A percentile compares a stretch with the other conserved stretches of the same genome.
Evolutionary conservation across 768 basidiomycete species (phyloP).

Genomic region (Naganishia friedmannii): DNA sequence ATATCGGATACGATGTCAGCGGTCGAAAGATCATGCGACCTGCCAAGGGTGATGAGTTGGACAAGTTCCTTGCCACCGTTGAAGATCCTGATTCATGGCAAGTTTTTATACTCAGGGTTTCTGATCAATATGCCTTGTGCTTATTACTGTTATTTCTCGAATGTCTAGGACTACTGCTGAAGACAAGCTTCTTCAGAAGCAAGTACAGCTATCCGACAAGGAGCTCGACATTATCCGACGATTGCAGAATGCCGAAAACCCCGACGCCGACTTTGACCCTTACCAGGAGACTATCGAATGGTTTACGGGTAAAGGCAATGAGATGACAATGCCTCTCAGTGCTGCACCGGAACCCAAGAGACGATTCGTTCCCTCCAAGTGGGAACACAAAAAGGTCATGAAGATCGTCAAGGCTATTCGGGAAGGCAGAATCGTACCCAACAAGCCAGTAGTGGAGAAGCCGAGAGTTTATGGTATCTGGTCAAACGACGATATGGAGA

Average conservation of each 20-base stretch:
- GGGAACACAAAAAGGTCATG: slow-evolving; percentile 99
- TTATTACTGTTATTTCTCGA: slow-evolving; percentile 43
- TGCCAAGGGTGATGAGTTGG: slow-evolving; percentile 90
- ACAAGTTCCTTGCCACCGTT: slow-evolving; percentile 89
- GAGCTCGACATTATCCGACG: slow-evolving; percentile 93
- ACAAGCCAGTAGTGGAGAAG: slow-evolving; percentile 72
- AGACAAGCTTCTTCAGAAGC: slow-evolving; percentile 79
- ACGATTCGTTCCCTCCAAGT: slow-evolving; percentile 94
- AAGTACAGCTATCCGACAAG: slow-evolving; percentile 79
- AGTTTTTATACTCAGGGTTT: slow-evolving; percentile 47
- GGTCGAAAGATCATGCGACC: slow-evolving; percentile 92
- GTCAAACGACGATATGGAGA: slow-evolving; percentile 62
- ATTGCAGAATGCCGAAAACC: slow-evolving; percentile 84
- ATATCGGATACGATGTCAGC: slow-evolving; percentile 92
- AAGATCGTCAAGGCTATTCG: slow-evolving; percentile 99
- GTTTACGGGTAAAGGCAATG: slow-evolving; percentile 94
- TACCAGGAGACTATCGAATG: slow-evolving; percentile 92
- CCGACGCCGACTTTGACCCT: slow-evolving; percentile 83
- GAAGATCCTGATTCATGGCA: slow-evolving; percentile 89
- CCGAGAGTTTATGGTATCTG: slow-evolving; percentile 79
- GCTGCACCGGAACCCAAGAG: slow-evolving; percentile 91
- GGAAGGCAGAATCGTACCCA: slow-evolving; percentile 86
- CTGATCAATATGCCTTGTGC: neutral
- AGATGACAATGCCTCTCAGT: slow-evolving; percentile 89
- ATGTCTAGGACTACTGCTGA: slow-evolving; percentile 73